Evolutionary conservation across 352 stramenopile species (phyloP), one percentile per base, ranked within the genome.

Genomic region (Globisporangium apiculatum): DNA sequence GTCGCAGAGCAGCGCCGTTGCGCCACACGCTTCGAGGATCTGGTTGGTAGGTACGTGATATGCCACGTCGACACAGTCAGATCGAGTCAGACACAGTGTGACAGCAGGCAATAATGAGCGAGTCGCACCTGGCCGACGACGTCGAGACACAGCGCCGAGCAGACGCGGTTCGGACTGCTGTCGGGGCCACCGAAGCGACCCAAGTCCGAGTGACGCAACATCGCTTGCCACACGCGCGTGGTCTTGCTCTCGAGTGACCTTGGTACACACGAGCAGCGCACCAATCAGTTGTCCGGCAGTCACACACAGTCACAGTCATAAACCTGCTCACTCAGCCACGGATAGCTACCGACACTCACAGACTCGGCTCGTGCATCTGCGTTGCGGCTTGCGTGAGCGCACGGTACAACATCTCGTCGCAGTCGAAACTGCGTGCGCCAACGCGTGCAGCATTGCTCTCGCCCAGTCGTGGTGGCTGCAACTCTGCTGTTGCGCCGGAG

Each of bases 121-220:
- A 15, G 8, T 4, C 41, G 38, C 9, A 83, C 60, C 61, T 79
- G 67, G 15, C 69, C 59, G 4, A 81, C 50, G 31, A 75, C 67
- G 5, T 87, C 72, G 4, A 92, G 57, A 48, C 68, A 88, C 9
- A 92, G 57, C 7, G 75, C 71, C 18, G 76, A 72, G 46, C 74
- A 89, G 15, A 90, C 78, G 3, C 67, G 55, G 57, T 89, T 90
- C 7, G 75, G 78, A 14, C 48, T 53, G 14, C 57, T 60, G 24
- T 66, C 52, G 6, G 52, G 31, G 24, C 62, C 58, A 6, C 67
- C 66, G 58, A 86, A 85, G 6, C 79, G 70, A 1, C 79, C 76
- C 9, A 62, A 58, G 35, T 89, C 79, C 1, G 79, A 89, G 38
- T 87, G 75, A 11, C 76, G 76, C 47, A 83, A 71, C 50, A 89